Evolutionary conservation across 192 early-diverging fungal species (phyloP).

Genomic region (Lobosporangium transversale): DNA sequence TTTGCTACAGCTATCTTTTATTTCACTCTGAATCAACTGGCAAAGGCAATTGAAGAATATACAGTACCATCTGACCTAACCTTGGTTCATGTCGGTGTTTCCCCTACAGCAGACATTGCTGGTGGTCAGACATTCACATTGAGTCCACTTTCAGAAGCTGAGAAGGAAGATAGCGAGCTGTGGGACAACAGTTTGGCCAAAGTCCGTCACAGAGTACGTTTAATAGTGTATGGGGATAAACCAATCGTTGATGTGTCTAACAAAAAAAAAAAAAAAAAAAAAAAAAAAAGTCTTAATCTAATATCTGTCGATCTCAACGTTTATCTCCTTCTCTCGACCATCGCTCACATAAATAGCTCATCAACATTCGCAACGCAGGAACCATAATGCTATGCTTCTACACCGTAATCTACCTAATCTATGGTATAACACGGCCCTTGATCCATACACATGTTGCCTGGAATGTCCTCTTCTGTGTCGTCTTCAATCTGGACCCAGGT

Average conservation of each 20-base stretch:
- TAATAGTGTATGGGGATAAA: neutral
- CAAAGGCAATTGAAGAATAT: constrained; percentile 42
- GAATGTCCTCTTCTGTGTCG: constrained; percentile 44
- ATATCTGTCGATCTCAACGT: no score
- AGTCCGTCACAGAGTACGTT: constrained; percentile 35
- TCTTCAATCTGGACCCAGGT: constrained; percentile 49
- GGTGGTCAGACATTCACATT: constrained; percentile 26
- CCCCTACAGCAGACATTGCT: neutral
- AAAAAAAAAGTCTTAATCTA: no score
- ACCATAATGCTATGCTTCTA: constrained; percentile 44
- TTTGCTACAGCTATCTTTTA: constrained; percentile 34
- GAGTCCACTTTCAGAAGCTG: constrained; percentile 30
- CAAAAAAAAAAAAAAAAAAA: no score
- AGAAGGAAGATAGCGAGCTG: constrained; percentile 19
- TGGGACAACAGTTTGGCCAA: constrained; percentile 42
- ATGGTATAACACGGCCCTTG: constrained; percentile 37
- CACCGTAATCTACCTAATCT: constrained; percentile 33
- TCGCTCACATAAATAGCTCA: constrained; percentile 16
- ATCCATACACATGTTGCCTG: constrained; percentile 35
- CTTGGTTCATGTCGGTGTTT: constrained; percentile 16
- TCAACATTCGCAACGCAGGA: constrained; percentile 53
- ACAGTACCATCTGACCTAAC: constrained; percentile 43
- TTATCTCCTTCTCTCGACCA: neutral
- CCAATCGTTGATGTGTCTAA: no score
- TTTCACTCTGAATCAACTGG: constrained; percentile 38